Evolutionary conservation across 2,329 filamentous ascomycete species (phyloP).

Genomic region (Triangularia verruculosa): DNA sequence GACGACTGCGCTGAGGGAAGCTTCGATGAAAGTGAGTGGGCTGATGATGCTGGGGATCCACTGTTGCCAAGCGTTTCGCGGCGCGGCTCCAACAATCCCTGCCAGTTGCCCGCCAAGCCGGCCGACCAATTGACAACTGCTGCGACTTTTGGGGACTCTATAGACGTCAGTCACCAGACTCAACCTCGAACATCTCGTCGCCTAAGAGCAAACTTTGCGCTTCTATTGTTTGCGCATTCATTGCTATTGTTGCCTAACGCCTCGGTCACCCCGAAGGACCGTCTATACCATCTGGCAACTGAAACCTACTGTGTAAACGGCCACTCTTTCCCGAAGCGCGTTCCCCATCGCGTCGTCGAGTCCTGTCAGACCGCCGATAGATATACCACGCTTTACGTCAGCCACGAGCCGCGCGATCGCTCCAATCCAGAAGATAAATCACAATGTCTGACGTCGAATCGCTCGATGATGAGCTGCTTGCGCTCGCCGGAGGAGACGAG

Average conservation of each 20-base stretch:
- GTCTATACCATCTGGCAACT: background rate
- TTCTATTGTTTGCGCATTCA: background rate
- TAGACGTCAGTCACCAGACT: background rate
- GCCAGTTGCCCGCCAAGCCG: background rate
- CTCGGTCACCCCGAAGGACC: background rate
- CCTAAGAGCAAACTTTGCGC: background rate
- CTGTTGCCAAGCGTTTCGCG: constrained; percentile 6
- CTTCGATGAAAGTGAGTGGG: constrained; percentile 2
- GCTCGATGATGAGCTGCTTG: constrained; percentile 82
- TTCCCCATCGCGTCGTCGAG: background rate
- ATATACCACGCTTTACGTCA: background rate
- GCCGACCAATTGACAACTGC: background rate
- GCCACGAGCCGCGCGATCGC: background rate
- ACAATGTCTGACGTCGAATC: constrained; percentile 71
- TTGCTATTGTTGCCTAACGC: background rate
- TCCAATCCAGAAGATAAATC: background rate
- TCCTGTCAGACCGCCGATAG: background rate
- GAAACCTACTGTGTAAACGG: background rate
- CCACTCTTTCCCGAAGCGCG: background rate
- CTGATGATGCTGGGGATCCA: constrained; percentile 7
- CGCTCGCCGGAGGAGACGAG: constrained; percentile 77
- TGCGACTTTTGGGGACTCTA: background rate
- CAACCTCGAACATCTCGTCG: background rate
- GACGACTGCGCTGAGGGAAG: constrained; percentile 3
- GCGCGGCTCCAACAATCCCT: background rate